A percentile compares a stretch with the other conserved stretches of the same genome.
These are phyloP conservation scores for Odontarrhena argentea DNA, from an alignment of 345 rosid genomes.

Conservation along the genomic window DNA sequence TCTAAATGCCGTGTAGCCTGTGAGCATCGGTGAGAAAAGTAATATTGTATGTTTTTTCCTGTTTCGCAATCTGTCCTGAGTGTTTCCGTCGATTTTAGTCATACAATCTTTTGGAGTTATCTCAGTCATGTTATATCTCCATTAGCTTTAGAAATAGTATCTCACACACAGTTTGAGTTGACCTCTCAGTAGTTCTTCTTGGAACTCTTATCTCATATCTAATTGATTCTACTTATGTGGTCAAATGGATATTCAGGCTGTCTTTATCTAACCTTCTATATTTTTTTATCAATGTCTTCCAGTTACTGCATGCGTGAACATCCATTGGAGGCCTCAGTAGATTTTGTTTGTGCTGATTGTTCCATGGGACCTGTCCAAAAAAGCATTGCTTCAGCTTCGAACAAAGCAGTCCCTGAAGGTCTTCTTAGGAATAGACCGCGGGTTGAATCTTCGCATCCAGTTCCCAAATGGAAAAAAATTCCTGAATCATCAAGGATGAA, in stretches of 20 bases:
- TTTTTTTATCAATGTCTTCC: constrained; percentile 8
- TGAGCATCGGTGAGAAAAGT: constrained; percentile 54
- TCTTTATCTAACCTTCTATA: constrained; percentile 3
- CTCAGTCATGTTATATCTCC: constrained; percentile 2
- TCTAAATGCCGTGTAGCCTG: constrained; percentile 41
- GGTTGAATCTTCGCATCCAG: constrained; percentile 34
- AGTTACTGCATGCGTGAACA: constrained; percentile 53
- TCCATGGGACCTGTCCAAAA: constrained; percentile 29
- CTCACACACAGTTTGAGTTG: neutral
- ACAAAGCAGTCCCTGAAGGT: constrained; percentile 4
- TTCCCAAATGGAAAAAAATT: constrained; percentile 42
- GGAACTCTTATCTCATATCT: neutral
- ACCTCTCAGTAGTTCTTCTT: constrained; percentile 6
- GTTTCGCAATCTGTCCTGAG: constrained; percentile 6
- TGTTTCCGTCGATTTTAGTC: constrained; percentile 1
- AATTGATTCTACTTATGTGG: constrained; percentile 9
- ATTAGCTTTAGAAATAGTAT: constrained; percentile 10
- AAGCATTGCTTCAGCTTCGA: constrained; percentile 13
- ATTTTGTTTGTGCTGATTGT: constrained; percentile 49
- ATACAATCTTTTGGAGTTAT: constrained; percentile 18
- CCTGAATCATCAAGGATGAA: constrained; percentile 48
- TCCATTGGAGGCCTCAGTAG: neutral
- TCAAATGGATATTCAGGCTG: neutral
- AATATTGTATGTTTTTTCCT: constrained; percentile 2
- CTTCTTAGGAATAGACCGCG: constrained; percentile 15